Conservation (phyloP, 768 basidiomycete genomes). For the Calocera viscosa region DNA sequence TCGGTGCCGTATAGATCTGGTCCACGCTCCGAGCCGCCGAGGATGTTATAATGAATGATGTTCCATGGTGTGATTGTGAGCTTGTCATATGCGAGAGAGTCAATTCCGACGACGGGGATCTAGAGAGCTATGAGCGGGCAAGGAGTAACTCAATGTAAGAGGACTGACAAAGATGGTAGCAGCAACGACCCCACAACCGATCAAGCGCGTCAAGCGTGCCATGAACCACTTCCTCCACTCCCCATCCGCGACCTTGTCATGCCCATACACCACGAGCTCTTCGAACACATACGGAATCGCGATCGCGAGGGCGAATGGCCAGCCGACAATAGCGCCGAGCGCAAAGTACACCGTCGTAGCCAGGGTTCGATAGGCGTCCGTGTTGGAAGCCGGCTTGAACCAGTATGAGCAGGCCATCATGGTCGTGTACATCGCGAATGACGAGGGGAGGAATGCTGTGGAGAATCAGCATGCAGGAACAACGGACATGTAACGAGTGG, state of each 20-base stretch:
- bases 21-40: conserved; percentile 63
- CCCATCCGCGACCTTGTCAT: conserved; percentile 38
- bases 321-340: conserved; percentile 76
- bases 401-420: conserved; percentile 61
- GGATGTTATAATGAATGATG: conserved; percentile 85
- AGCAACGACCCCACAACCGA: conserved; percentile 43
- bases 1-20: conserved; percentile 91
- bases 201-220: conserved; percentile 47
- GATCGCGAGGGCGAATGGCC: conserved; percentile 89
- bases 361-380: conserved; percentile 45
- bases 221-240: conserved; percentile 42
- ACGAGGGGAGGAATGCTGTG: conserved; percentile 83
- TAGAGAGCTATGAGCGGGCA: conserved; percentile 24
- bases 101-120: conserved; percentile 74
- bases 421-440: conserved; percentile 86
- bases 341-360: conserved; percentile 61
- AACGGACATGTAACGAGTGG: not conserved
- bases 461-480: conserved; percentile 13
- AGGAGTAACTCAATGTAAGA: not conserved
- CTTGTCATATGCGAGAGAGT: conserved; percentile 77
- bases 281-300: conserved; percentile 83
- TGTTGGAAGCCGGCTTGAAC: conserved; percentile 43
- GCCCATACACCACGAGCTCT: conserved; percentile 67
- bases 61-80: conserved; percentile 79
- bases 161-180: conserved; percentile 49